Percentiles rank a stretch among this genome's conserved stretches.
Conservation (phyloP, 352 stramenopile genomes). For the Globisporangium sylvaticum region DNA sequence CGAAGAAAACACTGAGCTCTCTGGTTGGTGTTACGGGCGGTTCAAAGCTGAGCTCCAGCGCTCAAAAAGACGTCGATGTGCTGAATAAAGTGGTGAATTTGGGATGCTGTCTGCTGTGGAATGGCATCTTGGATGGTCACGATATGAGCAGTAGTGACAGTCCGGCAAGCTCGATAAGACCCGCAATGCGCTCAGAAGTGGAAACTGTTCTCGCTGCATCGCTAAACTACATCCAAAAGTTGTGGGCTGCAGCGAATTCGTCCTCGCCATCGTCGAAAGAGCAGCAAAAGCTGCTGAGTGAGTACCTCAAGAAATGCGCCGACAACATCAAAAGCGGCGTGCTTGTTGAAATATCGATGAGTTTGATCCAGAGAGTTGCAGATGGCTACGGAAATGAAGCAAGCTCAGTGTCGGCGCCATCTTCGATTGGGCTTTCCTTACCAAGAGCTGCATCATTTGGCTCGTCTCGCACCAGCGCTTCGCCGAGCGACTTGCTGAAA, state of each 20-base stretch:
- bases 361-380: conserved; percentile 65
- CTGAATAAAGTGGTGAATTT: conserved; percentile 71
- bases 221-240: conserved; percentile 68
- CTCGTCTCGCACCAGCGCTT: conserved; percentile 30
- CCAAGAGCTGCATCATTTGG: conserved; percentile 21
- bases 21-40: conserved; percentile 54
- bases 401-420: conserved; percentile 30
- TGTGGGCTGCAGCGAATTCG: conserved; percentile 43
- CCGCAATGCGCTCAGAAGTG: conserved; percentile 42
- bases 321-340: conserved; percentile 55
- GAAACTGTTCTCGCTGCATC: conserved; percentile 60
- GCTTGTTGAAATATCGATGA: conserved; percentile 72
- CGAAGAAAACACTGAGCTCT: conserved; percentile 71
- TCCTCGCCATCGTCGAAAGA: conserved; percentile 58
- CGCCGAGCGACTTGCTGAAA: conserved; percentile 58
- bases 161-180: conserved; percentile 18
- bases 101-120: conserved; percentile 79
- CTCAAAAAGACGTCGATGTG: conserved; percentile 69
- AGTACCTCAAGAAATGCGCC: conserved; percentile 74
- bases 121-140: conserved; percentile 39
- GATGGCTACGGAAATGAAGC: conserved; percentile 42
- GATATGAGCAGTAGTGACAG: conserved; percentile 22
- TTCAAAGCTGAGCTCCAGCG: conserved; percentile 36
- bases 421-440: conserved; percentile 31
- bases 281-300: conserved; percentile 60